A percentile compares a stretch with the other conserved stretches of the same genome.
These are phyloP conservation scores for Fusarium sp. DNA, from an alignment of 2,329 filamentous ascomycete species.

Conservation along the genomic window DNA sequence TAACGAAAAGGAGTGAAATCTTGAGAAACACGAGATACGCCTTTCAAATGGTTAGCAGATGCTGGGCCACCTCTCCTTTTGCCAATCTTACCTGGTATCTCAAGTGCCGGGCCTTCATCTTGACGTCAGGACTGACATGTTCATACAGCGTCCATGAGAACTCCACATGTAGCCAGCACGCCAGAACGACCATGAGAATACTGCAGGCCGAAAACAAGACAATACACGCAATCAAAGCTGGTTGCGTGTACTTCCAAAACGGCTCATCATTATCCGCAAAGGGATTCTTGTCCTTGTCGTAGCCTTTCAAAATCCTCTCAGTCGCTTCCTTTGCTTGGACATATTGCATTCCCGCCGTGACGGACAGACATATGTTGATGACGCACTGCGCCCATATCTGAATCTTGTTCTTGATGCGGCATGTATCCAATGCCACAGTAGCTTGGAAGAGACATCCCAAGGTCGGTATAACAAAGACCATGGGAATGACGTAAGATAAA, in stretches of 20 bases:
- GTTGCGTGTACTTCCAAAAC: neutral
- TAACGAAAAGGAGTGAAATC: neutral
- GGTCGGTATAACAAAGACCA: neutral
- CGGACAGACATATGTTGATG: neutral
- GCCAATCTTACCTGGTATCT: neutral
- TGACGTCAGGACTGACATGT: neutral
- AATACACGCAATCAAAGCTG: neutral
- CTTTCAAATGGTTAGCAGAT: neutral
- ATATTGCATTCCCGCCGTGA: neutral
- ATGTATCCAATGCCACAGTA: neutral
- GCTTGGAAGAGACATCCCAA: neutral
- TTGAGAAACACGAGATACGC: neutral
- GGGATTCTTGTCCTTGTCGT: neutral
- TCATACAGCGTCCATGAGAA: neutral
- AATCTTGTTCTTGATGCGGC: neutral
- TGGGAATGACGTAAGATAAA: neutral
- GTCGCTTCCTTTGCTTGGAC: neutral
- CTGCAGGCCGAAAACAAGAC: neutral
- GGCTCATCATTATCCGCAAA: neutral
- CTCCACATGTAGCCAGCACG: neutral
- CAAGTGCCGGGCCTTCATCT: neutral
- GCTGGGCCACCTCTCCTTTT: too few species aligned
- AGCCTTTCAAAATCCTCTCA: neutral
- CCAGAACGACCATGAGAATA: neutral
- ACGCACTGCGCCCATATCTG: slow-evolving; percentile 1